Evolutionary conservation across 768 basidiomycete species (phyloP).

Genomic region (Multifurca ochricompacta): DNA sequence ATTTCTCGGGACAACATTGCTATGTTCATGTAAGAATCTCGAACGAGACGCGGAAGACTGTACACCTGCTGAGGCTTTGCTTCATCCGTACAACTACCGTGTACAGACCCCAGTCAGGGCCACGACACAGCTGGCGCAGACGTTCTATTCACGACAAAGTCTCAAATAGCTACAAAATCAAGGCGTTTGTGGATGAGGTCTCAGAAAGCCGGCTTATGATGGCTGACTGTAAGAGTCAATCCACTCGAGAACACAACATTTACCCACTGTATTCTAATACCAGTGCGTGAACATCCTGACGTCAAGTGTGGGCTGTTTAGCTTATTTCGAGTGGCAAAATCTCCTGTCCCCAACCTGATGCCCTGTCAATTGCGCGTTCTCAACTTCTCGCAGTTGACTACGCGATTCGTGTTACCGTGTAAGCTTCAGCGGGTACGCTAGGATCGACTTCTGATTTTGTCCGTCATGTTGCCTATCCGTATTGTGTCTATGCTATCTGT

Average conservation of each 20-base stretch:
- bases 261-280: constrained; percentile 60
- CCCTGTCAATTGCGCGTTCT: constrained; percentile 58
- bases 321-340: neutral
- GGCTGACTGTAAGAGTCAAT: constrained; percentile 57
- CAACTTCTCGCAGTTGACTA: constrained; percentile 74
- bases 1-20: constrained; percentile 79
- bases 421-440: constrained; percentile 37
- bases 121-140: constrained; percentile 27
- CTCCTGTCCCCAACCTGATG: constrained; percentile 50
- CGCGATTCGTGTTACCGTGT: constrained; percentile 54
- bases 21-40: constrained; percentile 54
- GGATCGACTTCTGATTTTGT: constrained; percentile 50
- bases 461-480: constrained; percentile 63
- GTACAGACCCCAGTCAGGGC: constrained; percentile 47
- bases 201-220: constrained; percentile 59
- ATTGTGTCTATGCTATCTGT: constrained; percentile 82
- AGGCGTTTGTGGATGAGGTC: constrained; percentile 54
- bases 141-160: constrained; percentile 29
- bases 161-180: constrained; percentile 55
- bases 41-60: constrained; percentile 60
- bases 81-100: constrained; percentile 59
- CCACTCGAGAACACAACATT: constrained; percentile 56
- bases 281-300: constrained; percentile 44
- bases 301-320: neutral
- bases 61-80: constrained; percentile 56